phyloP scores from a whole-genome alignment of 1,139 yeast genomes.

The Komagataea norvegica region DNA sequence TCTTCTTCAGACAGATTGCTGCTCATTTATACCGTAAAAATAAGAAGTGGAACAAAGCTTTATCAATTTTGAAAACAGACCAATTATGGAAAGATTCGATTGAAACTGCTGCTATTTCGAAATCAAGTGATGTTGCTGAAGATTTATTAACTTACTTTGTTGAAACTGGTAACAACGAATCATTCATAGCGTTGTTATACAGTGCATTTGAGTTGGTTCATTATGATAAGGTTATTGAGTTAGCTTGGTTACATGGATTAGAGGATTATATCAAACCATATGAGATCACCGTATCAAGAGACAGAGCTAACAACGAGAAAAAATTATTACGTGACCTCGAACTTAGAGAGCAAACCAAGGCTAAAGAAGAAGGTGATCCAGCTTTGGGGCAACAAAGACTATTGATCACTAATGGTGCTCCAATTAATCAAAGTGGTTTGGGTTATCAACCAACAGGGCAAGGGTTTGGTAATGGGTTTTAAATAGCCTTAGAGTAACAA shows the following conservation, averaged over 20 bases:
- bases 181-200: slow-evolving; percentile 86
- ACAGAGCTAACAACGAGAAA: slow-evolving; percentile 63
- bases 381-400: slow-evolving; percentile 42
- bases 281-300: slow-evolving; percentile 75
- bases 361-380: slow-evolving; percentile 42
- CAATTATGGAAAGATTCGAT: slow-evolving; percentile 94
- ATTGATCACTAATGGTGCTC: slow-evolving; percentile 57
- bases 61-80: slow-evolving; percentile 83
- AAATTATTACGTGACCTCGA: slow-evolving; percentile 68
- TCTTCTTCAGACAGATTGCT: slow-evolving; percentile 93
- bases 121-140: slow-evolving; percentile 76
- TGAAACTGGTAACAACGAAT: slow-evolving; percentile 95
- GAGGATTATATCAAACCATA: slow-evolving; percentile 86
- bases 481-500: no score
- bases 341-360: slow-evolving; percentile 50
- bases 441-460: slow-evolving; percentile 65
- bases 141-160: slow-evolving; percentile 89
- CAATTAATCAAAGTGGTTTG: slow-evolving; percentile 33
- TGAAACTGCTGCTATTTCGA: slow-evolving; percentile 84
- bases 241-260: slow-evolving; percentile 86
- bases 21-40: slow-evolving; percentile 91
- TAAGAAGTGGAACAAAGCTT: slow-evolving; percentile 88
- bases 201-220: slow-evolving; percentile 77
- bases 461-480: slow-evolving; percentile 55
- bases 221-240: slow-evolving; percentile 80